Evolutionary conservation across 2,329 filamentous ascomycete genomes (phyloP).

Genomic region (Ascosphaera aggregata): DNA sequence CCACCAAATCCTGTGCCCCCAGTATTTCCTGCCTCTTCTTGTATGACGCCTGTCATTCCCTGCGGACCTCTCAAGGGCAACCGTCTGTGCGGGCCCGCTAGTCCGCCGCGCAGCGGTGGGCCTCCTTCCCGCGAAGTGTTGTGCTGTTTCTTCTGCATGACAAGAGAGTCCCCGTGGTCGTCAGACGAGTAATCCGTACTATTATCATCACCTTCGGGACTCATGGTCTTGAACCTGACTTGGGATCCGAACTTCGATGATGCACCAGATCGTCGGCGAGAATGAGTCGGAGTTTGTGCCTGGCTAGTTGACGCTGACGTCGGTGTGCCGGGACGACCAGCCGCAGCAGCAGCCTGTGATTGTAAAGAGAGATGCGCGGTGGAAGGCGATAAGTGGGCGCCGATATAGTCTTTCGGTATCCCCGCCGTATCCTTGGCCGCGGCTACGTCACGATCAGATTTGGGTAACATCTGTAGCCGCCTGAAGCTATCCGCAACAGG

Average conservation of each 20-base stretch:
- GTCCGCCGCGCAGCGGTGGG: conserved; percentile 8
- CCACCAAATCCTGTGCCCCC: conserved; percentile 3
- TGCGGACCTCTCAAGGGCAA: conserved; percentile 5
- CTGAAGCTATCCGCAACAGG: conserved; percentile 21
- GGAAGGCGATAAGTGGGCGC: neutral
- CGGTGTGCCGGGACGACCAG: neutral
- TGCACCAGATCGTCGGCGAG: conserved; percentile 5
- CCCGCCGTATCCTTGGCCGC: conserved; percentile 1
- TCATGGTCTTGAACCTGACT: conserved; percentile 12
- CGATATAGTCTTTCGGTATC: neutral
- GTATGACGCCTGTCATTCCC: conserved; percentile 2
- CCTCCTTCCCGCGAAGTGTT: conserved; percentile 9
- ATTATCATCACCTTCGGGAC: conserved; percentile 10
- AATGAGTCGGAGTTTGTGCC: conserved; percentile 8
- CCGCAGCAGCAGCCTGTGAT: neutral
- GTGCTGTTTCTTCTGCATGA: conserved; percentile 9
- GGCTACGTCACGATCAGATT: neutral
- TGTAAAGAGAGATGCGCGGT: neutral
- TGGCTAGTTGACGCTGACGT: conserved; percentile 10
- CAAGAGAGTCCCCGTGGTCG: conserved; percentile 5
- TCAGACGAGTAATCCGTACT: neutral
- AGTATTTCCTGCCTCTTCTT: conserved; percentile 1
- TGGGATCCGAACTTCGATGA: conserved; percentile 10
- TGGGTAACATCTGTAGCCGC: conserved; percentile 7
- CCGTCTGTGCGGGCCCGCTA: conserved; percentile 15